A percentile compares a stretch with the other conserved stretches of the same genome.
phyloP scores from a whole-genome alignment of 129 eudicot species.

The Tagetes patula region DNA sequence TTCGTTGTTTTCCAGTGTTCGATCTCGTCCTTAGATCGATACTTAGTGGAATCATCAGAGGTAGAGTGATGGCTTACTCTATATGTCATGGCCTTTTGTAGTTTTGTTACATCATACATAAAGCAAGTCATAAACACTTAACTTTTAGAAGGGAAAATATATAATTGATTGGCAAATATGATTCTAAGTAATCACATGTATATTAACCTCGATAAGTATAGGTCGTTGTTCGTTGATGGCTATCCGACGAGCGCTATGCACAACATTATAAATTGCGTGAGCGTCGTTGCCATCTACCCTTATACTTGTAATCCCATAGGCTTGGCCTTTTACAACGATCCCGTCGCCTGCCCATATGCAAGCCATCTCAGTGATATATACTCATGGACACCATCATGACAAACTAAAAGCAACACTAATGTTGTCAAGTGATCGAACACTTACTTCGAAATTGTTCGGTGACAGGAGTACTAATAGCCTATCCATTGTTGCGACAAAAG shows the following conservation, averaged over 20 bases:
- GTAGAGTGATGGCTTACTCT: conserved; percentile 81
- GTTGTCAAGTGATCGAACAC: background rate
- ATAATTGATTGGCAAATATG: background rate
- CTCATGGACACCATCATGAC: background rate
- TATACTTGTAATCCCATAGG: conserved; percentile 68
- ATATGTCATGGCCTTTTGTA: conserved; percentile 56
- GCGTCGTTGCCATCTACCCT: conserved; percentile 85
- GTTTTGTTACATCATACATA: background rate
- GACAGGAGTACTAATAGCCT: conserved; percentile 84
- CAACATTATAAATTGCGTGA: conserved; percentile 59
- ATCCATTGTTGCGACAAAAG: conserved; percentile 86
- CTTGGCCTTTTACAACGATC: conserved; percentile 70
- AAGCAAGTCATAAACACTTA: background rate
- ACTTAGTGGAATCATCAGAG: conserved; percentile 77
- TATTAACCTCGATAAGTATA: conserved; percentile 64
- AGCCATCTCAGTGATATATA: background rate
- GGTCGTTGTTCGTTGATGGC: conserved; percentile 64
- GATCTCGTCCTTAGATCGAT: conserved; percentile 52
- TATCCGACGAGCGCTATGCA: conserved; percentile 60
- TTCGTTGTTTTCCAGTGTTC: conserved; percentile 54
- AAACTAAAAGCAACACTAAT: background rate
- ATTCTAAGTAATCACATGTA: background rate
- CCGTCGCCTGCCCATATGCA: conserved; percentile 65
- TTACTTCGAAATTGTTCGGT: conserved; percentile 79
- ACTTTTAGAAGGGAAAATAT: background rate